Percentiles rank a stretch among this genome's conserved stretches.
Conservation (phyloP, 2,329 filamentous ascomycete species). For the Cercospora canescens region DNA sequence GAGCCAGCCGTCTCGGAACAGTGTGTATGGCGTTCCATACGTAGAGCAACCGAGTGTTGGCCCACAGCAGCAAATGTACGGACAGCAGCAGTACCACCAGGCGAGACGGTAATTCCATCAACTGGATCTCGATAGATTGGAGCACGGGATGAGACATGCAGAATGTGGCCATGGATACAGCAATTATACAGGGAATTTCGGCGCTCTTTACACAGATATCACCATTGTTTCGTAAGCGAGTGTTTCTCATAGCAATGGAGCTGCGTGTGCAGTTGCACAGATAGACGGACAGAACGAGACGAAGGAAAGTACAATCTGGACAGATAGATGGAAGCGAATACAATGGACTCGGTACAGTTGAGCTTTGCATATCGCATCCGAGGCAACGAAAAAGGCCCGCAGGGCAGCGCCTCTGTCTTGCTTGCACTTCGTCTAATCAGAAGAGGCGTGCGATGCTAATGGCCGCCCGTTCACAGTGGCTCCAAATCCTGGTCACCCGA, state of each 20-base stretch:
- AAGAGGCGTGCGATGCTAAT: background rate
- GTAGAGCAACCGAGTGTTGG: slow-evolving; percentile 17
- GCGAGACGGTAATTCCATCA: background rate
- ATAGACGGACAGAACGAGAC: background rate
- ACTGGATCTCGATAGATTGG: background rate
- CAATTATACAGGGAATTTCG: background rate
- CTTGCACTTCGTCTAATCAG: background rate
- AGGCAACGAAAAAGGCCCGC: background rate
- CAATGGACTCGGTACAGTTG: background rate
- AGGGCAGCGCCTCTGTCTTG: background rate
- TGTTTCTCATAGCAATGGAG: background rate
- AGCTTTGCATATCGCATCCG: background rate
- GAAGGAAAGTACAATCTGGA: background rate
- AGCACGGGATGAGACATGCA: background rate
- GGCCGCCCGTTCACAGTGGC: background rate
- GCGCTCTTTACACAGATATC: background rate
- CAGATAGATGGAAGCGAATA: background rate
- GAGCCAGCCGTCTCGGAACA: slow-evolving; percentile 10
- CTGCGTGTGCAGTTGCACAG: background rate
- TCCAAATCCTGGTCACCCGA: background rate
- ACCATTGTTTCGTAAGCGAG: background rate
- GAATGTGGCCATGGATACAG: background rate
- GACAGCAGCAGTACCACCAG: slow-evolving; percentile 11
- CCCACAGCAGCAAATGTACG: slow-evolving; percentile 2
- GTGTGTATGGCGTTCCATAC: slow-evolving; percentile 22